Percentiles rank a stretch among this genome's conserved stretches.
Evolutionary conservation across 1,284 basidiomycete genomes (phyloP).

Genomic region (Cryptococcus sp.): DNA sequence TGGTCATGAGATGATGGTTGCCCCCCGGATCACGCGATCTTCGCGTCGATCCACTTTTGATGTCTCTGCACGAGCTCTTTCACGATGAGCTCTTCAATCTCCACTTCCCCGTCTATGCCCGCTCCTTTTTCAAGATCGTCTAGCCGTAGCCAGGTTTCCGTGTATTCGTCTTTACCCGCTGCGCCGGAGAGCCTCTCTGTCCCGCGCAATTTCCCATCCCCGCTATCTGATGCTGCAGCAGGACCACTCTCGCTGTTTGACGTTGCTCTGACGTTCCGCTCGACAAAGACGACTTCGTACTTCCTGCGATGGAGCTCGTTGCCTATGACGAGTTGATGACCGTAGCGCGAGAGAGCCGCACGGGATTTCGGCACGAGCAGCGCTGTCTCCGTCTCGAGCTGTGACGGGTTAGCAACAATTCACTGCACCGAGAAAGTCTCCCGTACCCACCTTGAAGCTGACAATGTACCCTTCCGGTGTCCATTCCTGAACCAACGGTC

Average conservation of each 20-base stretch:
- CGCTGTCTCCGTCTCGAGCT: constrained; percentile 88
- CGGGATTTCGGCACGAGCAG: constrained; percentile 90
- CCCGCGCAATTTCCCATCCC: constrained; percentile 24
- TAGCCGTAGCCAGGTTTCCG: constrained; percentile 74
- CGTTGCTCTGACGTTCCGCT: constrained; percentile 24
- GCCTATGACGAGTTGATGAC: constrained; percentile 95
- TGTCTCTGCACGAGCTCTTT: constrained; percentile 73
- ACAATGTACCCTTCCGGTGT: constrained; percentile 87
- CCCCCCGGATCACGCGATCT: not conserved
- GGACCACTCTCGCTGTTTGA: not conserved
- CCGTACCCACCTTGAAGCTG: constrained; percentile 82
- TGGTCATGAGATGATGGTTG: not conserved
- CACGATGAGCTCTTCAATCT: constrained; percentile 94
- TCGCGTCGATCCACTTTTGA: constrained; percentile 62
- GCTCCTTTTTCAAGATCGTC: constrained; percentile 53
- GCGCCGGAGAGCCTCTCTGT: constrained; percentile 19
- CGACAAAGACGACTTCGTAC: constrained; percentile 86
- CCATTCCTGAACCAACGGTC: constrained; percentile 92
- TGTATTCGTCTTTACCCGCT: constrained; percentile 50
- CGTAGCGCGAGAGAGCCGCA: constrained; percentile 84
- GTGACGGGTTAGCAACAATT: constrained; percentile 2
- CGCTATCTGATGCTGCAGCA: constrained; percentile 12
- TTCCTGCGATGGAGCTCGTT: constrained; percentile 90
- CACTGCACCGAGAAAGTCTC: not conserved
- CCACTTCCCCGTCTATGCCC: constrained; percentile 37